Base-by-base conservation (phyloP, 768 basidiomycete species). In the Boletellus ananiceps region DNA sequence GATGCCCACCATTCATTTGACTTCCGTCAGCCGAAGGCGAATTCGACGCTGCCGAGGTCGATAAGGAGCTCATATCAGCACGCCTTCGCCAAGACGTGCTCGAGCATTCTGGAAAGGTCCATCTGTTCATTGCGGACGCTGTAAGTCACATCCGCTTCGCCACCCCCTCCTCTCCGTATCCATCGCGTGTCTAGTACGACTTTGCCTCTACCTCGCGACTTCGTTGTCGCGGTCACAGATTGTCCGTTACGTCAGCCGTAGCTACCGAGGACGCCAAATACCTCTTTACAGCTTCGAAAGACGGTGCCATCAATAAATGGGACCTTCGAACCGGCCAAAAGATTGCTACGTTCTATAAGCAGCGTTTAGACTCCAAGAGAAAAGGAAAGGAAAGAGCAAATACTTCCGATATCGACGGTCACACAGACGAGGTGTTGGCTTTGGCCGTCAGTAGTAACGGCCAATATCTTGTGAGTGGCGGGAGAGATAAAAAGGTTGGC, bases 1-100 rank as follows among this genome's bases (percentile, higher is more conserved):
- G 11, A 32, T 44, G 27, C 13, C 21, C 16, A 8, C 6, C 8
- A 3, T 43, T 62, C 34, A 51, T 29, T 11, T 49, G 29, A 12
- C 32, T 8, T 31, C 29, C 40, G 9, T 23, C 23, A 59, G 91
- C 84, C 50, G 93, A 93, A 21, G 90, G 88, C 31, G 93, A 93
- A 54, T 93, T 84, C 55, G 95, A 99, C 64, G 96, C 96, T 5
- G 93, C 90, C 1, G 94, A 97, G 58, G 84, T 98, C 23, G 96
- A 99, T 74, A 81, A 82, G 59, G 95, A 97, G 56, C 75, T 97
- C 54, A 89, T 99, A 53, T 88, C 88, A 38, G 78, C 93, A 16
- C 76, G 96, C 47, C 74, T 99, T 54, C 91, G 93, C 65, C 84
- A 93, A 65, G 95, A 97, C 71, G 93, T 95, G 5, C 68, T 93